These are phyloP conservation scores for Globisporangium abappressorium DNA, from an alignment of 352 stramenopile species.

Conservation along the genomic window DNA sequence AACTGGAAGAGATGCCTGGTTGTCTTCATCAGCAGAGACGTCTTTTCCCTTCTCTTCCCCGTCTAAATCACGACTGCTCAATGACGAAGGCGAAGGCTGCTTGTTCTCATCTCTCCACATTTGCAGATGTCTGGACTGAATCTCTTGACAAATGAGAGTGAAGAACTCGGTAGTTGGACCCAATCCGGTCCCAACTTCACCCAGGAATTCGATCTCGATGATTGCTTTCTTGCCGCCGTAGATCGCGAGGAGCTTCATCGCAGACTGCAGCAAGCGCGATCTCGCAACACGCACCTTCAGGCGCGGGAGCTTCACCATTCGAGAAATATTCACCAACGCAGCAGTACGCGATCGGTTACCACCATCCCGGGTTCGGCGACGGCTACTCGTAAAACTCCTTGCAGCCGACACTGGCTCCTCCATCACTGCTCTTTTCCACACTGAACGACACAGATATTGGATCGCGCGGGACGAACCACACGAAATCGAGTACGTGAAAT, in stretches of 20 bases:
- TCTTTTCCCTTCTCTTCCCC: conserved; percentile 19
- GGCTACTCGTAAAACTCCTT: conserved; percentile 11
- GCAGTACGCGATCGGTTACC: conserved; percentile 30
- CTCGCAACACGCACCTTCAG: conserved; percentile 73
- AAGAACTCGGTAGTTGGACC: conserved; percentile 81
- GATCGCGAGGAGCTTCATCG: conserved; percentile 67
- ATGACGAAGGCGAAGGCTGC: background rate
- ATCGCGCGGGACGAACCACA: conserved; percentile 67
- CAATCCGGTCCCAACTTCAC: conserved; percentile 70
- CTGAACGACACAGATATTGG: conserved; percentile 57
- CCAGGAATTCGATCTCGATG: conserved; percentile 79
- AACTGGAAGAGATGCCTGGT: conserved; percentile 34
- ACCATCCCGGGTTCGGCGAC: conserved; percentile 37
- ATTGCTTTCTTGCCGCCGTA: conserved; percentile 75
- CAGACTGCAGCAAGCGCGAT: conserved; percentile 56
- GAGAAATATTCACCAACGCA: conserved; percentile 44
- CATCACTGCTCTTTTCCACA: conserved; percentile 61
- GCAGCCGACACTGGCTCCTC: conserved; percentile 34
- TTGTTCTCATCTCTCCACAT: conserved; percentile 58
- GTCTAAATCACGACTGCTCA: conserved; percentile 19
- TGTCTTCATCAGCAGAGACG: background rate
- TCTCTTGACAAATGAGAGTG: conserved; percentile 68
- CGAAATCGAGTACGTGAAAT: conserved; percentile 69
- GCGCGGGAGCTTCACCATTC: conserved; percentile 72
- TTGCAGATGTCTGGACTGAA: conserved; percentile 54